phyloP scores from a whole-genome alignment of 176 grass and related monocot species.

The Elymus sibiricus region DNA sequence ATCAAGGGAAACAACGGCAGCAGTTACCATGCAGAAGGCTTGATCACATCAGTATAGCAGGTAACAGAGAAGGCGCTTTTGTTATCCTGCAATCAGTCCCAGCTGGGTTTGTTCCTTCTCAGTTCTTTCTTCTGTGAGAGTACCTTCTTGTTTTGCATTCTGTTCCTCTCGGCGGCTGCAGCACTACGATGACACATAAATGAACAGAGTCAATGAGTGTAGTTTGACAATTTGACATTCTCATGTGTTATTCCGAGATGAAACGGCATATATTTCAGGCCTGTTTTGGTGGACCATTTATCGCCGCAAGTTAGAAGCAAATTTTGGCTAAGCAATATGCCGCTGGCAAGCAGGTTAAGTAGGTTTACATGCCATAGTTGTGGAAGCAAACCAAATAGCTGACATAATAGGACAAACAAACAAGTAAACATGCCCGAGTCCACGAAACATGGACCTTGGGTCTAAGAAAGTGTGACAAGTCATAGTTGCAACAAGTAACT shows the following conservation, averaged over 20 bases:
- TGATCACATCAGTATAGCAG: background rate
- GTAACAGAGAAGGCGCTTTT: background rate
- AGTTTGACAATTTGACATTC: background rate
- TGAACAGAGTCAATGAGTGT: background rate
- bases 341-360: background rate
- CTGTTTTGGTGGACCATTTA: background rate
- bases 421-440: background rate
- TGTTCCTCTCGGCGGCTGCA: slow-evolving; percentile 79
- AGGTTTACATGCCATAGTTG: background rate
- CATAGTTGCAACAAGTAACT: background rate
- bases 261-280: background rate
- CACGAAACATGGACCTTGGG: background rate
- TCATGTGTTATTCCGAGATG: background rate
- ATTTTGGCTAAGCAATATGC: background rate
- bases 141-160: slow-evolving; percentile 83
- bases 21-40: background rate
- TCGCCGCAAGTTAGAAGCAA: background rate
- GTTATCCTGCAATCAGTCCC: slow-evolving; percentile 52
- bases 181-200: slow-evolving; percentile 44
- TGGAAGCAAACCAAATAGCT: background rate
- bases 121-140: slow-evolving; percentile 84
- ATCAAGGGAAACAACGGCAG: background rate
- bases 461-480: background rate
- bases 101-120: slow-evolving; percentile 61
- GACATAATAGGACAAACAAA: background rate